Evolutionary conservation across 805 yeast genomes (phyloP), one percentile per base, ranked within the genome.

Genomic region (Lachancea quebecensis): DNA sequence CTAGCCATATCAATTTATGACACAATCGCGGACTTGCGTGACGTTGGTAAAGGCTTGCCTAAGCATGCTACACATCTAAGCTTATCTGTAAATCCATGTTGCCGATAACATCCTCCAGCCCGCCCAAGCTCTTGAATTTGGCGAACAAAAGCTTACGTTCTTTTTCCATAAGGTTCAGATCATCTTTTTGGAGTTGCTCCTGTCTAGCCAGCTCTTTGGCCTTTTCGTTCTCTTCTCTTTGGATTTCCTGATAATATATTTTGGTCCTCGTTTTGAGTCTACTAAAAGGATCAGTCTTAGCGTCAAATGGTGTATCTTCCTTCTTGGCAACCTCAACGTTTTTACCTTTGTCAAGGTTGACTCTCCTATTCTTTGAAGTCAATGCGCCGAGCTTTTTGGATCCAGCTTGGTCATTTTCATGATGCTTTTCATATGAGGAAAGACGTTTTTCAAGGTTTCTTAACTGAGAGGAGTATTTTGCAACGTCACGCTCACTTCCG

Each of bases 191-290:
- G 11, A 60, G 44, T 42, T 71, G 73, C 47, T 72, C 72, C 44
- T 70, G 71, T 41, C 70, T 69, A 6, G 79, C 81, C 45, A 76
- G 74, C 30, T 69, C 73, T 45, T 77, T 69, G 2, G 82, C 84
- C 61, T 72, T 75, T 52, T 75, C 80, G 53, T 81, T 78, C 51
- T 75, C 82, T 49, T 73, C 75, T 50, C 73, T 72, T 50, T 74
- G 78, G 39, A 73, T 67, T 46, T 64, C 75, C 39, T 72, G 70
- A 42, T 89, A 88, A 65, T 87, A 91, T 49, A 87, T 79, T 57
- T 86, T 78, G 1, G 97, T 86, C 50, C 81, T 84, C 1, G 98
- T 91, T 62, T 86, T 83, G 59, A 93, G 75, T 63, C 98, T 80
- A 53, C 85, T 79, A 66, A 93, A 93, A 17, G 99, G 98, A 68